Evolutionary conservation across 495 filamentous ascomycete genomes (phyloP), one percentile per base, ranked within the genome.

Genomic region (Lophiotrema nucula): DNA sequence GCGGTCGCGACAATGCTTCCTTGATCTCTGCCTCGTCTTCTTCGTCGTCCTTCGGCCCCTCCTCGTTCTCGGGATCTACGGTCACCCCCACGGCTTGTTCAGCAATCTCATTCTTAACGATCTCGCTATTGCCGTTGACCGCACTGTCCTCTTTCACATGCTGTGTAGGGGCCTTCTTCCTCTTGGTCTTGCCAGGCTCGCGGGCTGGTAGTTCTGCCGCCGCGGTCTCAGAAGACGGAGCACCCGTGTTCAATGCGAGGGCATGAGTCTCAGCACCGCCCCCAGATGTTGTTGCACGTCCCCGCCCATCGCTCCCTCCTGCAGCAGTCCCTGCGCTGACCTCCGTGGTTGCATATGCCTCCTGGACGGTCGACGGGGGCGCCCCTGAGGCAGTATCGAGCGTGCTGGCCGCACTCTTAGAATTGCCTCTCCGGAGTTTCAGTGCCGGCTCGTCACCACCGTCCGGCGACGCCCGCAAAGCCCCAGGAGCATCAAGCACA

Each of bases 1-100:
- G 89, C 10, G 87, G 75, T 26, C 91, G 73, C 0, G 74, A 75
- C 18, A 78, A 72, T 6, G 74, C 75, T 48, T 81, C 76, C 11
- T 76, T 69, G 26, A 73, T 54, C 11, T 78, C 74, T 27, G 66
- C 70, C 28, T 74, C 73, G 23, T 67, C 69, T 13, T 57, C 67
- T 26, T 73, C 69, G 26, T 68, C 71, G 53, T 26, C 42, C 24
- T 43, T 66, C 65, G 38, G 41, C n/a, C 23, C 71, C 47, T 69
- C 65, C 35, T 74, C 74, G 43, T 56, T 67, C 56, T 77, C 71
- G 19, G 70, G 73, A 64, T 75, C 70, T n/a, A 25, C 37, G 18
- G 42, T 49, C 24, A 45, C 53, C 52, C 58, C 58, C 47, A 62
- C 53, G 35, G 31, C 42, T 31, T 55, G 25, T 16, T 63, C 55